Percentiles rank a stretch among this genome's conserved stretches.
phyloP scores from a whole-genome alignment of 768 basidiomycete genomes.

The Tulasnella sp. region DNA sequence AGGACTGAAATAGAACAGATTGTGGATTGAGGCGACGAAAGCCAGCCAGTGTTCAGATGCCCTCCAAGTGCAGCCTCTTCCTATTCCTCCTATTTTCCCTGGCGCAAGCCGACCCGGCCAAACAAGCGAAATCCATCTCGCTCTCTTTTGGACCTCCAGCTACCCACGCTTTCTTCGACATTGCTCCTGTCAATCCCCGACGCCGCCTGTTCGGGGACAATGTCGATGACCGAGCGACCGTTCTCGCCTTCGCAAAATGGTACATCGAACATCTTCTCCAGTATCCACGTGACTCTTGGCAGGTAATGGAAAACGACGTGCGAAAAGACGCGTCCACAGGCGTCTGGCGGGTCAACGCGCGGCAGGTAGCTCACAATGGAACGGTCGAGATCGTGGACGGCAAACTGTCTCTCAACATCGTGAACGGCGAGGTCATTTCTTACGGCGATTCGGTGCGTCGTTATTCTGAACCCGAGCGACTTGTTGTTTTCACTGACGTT shows the following conservation, averaged over 20 bases:
- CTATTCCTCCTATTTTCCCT: not conserved
- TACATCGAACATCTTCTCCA: conserved; percentile 60
- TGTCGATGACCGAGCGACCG: conserved; percentile 46
- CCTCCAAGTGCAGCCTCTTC: not conserved
- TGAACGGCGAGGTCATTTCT: conserved; percentile 78
- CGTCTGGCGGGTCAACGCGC: conserved; percentile 84
- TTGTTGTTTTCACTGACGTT: not conserved
- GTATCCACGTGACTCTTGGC: conserved; percentile 43
- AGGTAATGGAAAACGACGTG: conserved; percentile 68
- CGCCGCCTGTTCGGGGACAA: conserved; percentile 42
- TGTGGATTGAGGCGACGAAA: no score
- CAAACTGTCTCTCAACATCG: conserved; percentile 91
- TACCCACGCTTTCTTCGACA: conserved; percentile 59
- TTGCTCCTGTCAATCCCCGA: conserved; percentile 44
- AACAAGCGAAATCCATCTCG: conserved; percentile 44
- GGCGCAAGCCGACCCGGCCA: not conserved
- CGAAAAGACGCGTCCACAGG: conserved; percentile 85
- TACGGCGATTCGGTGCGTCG: conserved; percentile 81
- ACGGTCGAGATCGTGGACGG: conserved; percentile 89
- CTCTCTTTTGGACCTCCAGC: conserved; percentile 85
- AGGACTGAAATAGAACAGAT: no score
- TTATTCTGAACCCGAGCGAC: no score
- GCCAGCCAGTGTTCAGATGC: no score
- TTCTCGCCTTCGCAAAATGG: conserved; percentile 62
- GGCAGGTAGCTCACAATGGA: conserved; percentile 67